A percentile compares a stretch with the other conserved stretches of the same genome.
phyloP scores from a whole-genome alignment of 129 eudicot species.

The Flaveria sonorensis region DNA sequence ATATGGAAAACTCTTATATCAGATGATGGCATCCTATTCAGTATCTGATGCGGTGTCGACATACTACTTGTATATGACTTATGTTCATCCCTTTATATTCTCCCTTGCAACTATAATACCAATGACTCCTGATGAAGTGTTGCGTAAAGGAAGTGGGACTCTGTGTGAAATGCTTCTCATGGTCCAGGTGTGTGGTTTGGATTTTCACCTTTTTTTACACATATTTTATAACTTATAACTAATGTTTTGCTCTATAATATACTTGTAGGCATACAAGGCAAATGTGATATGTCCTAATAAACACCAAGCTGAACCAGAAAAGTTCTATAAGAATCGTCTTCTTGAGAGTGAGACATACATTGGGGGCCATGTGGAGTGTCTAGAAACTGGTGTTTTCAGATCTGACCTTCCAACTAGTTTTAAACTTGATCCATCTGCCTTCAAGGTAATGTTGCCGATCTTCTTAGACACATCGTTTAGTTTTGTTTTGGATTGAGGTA shows the following conservation, averaged over 20 bases:
- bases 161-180: conserved; percentile 99
- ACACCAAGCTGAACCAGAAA: conserved; percentile 97
- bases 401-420: conserved; percentile 97
- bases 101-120: conserved; percentile 98
- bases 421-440: conserved; percentile 94
- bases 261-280: conserved; percentile 85
- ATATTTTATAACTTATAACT: neutral
- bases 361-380: conserved; percentile 99
- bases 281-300: conserved; percentile 97
- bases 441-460: conserved; percentile 50
- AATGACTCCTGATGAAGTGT: conserved; percentile 98
- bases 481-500: neutral
- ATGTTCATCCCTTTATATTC: conserved; percentile 97
- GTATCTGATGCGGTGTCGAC: conserved; percentile 99
- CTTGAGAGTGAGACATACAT: conserved; percentile 99
- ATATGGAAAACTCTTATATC: conserved; percentile 30
- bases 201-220: neutral
- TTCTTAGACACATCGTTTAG: neutral
- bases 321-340: conserved; percentile 69
- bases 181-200: conserved; percentile 76
- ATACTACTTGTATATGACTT: conserved; percentile 96
- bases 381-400: conserved; percentile 99
- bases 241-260: conserved; percentile 24
- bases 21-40: conserved; percentile 99
- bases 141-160: conserved; percentile 99